Evolutionary conservation across 805 yeast species (phyloP).

Genomic region (Starmerella riodocensis): DNA sequence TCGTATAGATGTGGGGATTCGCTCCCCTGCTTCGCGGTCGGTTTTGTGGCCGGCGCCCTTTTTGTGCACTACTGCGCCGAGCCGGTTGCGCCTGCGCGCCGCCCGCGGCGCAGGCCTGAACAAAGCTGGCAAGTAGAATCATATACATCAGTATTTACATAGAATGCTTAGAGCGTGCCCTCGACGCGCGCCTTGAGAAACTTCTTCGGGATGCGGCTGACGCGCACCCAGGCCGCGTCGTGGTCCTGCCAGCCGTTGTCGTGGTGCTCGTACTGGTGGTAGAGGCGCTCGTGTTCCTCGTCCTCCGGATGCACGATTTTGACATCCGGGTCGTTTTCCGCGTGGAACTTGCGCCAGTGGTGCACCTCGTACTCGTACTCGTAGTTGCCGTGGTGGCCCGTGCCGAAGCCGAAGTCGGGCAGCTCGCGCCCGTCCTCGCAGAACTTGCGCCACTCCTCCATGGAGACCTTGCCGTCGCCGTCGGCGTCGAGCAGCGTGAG

Average conservation of each 20-base stretch:
- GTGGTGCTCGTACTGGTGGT: slow-evolving; percentile 76
- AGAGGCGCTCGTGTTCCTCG: slow-evolving; percentile 70
- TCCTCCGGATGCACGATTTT: slow-evolving; percentile 73
- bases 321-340: slow-evolving; percentile 70
- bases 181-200: slow-evolving; percentile 15
- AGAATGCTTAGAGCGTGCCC: no score
- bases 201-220: slow-evolving; percentile 20
- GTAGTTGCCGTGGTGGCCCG: slow-evolving; percentile 88
- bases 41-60: no score
- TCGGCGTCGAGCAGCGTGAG: slow-evolving; percentile 51
- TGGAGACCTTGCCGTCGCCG: slow-evolving; percentile 48
- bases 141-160: no score
- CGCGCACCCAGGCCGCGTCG: slow-evolving; percentile 20
- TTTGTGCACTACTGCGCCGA: no score
- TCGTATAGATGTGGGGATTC: no score
- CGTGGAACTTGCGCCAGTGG: slow-evolving; percentile 63
- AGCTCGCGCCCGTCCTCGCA: slow-evolving; percentile 51
- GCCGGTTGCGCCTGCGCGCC: no score
- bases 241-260: slow-evolving; percentile 30
- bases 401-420: slow-evolving; percentile 88
- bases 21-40: no score
- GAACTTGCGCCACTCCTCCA: slow-evolving; percentile 59
- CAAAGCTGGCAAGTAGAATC: no score
- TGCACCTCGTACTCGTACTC: slow-evolving; percentile 89
- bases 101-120: no score